Evolutionary conservation across 2,329 filamentous ascomycete genomes (phyloP).

Genomic region (Fusarium palustre): DNA sequence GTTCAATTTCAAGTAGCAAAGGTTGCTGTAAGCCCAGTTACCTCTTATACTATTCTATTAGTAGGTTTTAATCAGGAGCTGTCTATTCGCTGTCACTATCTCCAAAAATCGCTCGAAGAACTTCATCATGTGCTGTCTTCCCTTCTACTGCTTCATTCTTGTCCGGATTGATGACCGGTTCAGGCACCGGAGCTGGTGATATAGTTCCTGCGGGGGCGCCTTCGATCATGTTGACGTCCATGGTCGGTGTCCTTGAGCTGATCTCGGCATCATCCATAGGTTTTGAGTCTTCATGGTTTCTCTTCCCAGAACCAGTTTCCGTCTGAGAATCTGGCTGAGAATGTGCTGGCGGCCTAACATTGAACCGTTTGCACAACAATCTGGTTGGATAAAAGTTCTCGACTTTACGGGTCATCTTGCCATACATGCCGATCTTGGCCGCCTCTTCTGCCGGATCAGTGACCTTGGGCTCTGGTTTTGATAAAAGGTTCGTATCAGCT

Average conservation of each 20-base stretch:
- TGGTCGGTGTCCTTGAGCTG: conserved; percentile 5
- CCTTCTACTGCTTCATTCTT: conserved; percentile 76
- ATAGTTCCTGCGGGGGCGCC: conserved; percentile 5
- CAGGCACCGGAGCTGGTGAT: conserved; percentile 15
- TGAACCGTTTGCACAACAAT: conserved; percentile 94
- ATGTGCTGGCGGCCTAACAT: conserved; percentile 80
- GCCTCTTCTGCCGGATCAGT: conserved; percentile 84
- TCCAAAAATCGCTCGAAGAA: conserved; percentile 94
- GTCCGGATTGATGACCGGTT: conserved; percentile 69
- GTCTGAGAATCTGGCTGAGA: conserved; percentile 65
- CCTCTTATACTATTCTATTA: neutral
- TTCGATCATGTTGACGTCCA: conserved; percentile 34
- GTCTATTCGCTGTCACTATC: conserved; percentile 77
- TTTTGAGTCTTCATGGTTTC: conserved; percentile 10
- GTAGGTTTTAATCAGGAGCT: conserved; percentile 1
- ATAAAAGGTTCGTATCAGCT: conserved; percentile 43
- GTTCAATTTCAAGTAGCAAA: neutral
- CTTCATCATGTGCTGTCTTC: conserved; percentile 78
- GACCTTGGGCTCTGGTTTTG: conserved; percentile 51
- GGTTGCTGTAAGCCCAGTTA: neutral
- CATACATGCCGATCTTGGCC: conserved; percentile 92
- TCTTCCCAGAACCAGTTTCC: conserved; percentile 42
- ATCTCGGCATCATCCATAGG: conserved; percentile 29
- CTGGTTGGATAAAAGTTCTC: conserved; percentile 82
- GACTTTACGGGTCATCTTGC: conserved; percentile 80